Evolutionary conservation across 345 rosid genomes (phyloP).

Genomic region (Kandelia obovata): DNA sequence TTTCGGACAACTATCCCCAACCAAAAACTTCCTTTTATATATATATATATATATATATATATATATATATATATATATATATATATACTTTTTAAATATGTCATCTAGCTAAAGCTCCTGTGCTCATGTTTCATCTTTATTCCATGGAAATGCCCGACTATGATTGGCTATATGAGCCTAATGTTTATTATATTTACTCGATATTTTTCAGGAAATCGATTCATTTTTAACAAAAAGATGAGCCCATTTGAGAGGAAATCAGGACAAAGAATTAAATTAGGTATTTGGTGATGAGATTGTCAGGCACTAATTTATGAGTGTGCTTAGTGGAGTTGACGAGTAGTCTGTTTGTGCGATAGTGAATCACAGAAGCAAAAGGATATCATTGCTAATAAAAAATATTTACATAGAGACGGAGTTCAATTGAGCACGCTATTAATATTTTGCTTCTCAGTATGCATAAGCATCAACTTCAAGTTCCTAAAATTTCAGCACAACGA

Average conservation of each 20-base stretch:
- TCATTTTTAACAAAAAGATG: too few relatives aligned
- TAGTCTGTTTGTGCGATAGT: neutral
- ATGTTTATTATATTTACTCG: too few relatives aligned
- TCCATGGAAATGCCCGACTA: too few relatives aligned
- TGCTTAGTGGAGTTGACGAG: conserved; percentile 15
- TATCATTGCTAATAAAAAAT: too few relatives aligned
- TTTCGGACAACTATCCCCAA: neutral
- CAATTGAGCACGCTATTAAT: neutral
- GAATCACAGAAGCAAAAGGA: neutral
- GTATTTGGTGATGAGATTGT: conserved; percentile 13
- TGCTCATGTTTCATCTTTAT: too few relatives aligned
- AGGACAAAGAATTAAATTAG: conserved; percentile 27
- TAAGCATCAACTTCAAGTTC: neutral
- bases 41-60: too few relatives aligned
- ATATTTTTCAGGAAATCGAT: too few relatives aligned
- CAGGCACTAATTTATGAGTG: conserved; percentile 12
- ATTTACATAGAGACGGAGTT: neutral
- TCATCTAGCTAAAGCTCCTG: too few relatives aligned
- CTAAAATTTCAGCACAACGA: neutral
- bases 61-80: neutral
- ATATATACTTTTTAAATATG: too few relatives aligned
- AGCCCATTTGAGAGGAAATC: neutral
- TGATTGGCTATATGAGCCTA: too few relatives aligned
- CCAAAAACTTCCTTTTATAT: neutral
- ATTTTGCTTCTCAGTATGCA: neutral